Conservation (phyloP, 176 grass and related monocot genomes). For the Eragrostis nindensis region DNA sequence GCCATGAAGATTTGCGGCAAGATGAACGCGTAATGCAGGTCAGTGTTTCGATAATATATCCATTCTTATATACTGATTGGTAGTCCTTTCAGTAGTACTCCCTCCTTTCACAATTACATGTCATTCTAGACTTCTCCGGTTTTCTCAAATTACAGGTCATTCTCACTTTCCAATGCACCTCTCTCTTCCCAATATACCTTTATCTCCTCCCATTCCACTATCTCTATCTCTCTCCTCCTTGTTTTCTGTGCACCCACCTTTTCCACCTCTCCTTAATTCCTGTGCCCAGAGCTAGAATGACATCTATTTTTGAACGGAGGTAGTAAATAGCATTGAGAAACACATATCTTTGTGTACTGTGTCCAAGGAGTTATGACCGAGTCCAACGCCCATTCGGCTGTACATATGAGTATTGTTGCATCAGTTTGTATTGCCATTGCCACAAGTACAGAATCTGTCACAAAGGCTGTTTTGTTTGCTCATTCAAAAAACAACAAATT, state of each 20-base stretch:
- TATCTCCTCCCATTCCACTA: too few species aligned
- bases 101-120: too few species aligned
- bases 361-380: not conserved
- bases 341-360: conserved; percentile 26
- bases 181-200: too few species aligned
- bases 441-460: not conserved
- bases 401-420: not conserved
- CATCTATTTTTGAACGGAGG: too few species aligned
- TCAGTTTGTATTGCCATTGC: conserved; percentile 7
- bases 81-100: not conserved
- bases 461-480: not conserved
- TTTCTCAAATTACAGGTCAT: too few species aligned
- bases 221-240: too few species aligned
- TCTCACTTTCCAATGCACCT: too few species aligned
- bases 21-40: conserved; percentile 99
- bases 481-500: not conserved
- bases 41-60: conserved; percentile 15
- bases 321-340: not conserved
- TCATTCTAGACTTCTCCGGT: too few species aligned
- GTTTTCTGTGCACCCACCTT: too few species aligned
- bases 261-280: too few species aligned
- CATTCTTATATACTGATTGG: not conserved
- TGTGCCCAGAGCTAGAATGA: too few species aligned
- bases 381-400: not conserved
- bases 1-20: conserved; percentile 97